A percentile compares a stretch with the other conserved stretches of the same genome.
phyloP scores from a whole-genome alignment of 2,329 filamentous ascomycete genomes.

The Phyllosticta paracitricarpa region DNA sequence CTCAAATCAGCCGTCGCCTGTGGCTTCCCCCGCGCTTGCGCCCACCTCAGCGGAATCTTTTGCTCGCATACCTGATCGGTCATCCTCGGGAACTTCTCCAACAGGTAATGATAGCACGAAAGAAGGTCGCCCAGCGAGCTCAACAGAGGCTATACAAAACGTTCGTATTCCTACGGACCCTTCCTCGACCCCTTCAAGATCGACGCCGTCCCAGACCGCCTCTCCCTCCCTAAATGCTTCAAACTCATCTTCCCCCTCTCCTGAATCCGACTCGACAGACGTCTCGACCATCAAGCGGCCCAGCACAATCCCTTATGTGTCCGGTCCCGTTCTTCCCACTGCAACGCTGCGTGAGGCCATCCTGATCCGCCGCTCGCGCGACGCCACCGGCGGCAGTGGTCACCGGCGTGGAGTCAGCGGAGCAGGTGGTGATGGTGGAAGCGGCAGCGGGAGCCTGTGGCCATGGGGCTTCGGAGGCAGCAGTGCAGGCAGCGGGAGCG shows the following conservation, averaged over 20 bases:
- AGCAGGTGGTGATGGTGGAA: constrained; percentile 15
- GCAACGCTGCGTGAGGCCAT: constrained; percentile 12
- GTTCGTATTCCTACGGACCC: neutral
- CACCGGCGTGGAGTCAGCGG: constrained; percentile 8
- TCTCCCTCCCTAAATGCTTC: neutral
- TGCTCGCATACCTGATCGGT: neutral
- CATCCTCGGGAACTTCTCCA: neutral
- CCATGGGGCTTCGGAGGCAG: constrained; percentile 15
- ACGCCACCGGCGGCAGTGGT: neutral
- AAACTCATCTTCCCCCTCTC: too few relatives aligned
- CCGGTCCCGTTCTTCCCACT: neutral
- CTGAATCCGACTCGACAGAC: neutral
- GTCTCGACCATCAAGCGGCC: neutral
- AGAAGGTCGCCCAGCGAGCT: neutral
- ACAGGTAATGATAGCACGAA: neutral
- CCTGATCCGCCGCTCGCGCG: constrained; percentile 11
- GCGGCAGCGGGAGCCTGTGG: constrained; percentile 15
- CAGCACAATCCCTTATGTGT: neutral
- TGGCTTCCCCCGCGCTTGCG: neutral
- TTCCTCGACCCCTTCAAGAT: neutral
- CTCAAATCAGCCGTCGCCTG: neutral
- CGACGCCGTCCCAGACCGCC: neutral
- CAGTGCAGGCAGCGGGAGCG: constrained; percentile 18
- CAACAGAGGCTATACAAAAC: neutral
- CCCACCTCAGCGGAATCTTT: neutral